phyloP scores from a whole-genome alignment of 495 filamentous ascomycete genomes.

The Massariosphaeria phaeospora region DNA sequence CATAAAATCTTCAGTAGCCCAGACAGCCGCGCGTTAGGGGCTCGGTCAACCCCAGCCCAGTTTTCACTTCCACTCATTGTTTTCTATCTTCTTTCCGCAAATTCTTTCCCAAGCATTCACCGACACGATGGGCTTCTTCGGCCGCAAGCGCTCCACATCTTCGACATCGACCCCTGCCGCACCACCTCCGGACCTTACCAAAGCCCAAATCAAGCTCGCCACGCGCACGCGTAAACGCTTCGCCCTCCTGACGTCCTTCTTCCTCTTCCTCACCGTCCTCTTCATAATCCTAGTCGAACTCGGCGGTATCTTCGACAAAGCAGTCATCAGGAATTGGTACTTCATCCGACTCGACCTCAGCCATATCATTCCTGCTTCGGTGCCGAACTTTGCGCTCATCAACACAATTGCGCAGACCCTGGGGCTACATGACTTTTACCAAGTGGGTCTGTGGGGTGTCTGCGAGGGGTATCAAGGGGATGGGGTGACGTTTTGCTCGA shows the following conservation, averaged over 20 bases:
- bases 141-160: not conserved
- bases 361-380: conserved; percentile 70
- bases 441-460: conserved; percentile 84
- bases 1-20: conserved; percentile 13
- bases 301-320: conserved; percentile 58
- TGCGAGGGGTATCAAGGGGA: conserved; percentile 74
- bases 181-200: conserved; percentile 26
- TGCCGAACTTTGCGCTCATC: conserved; percentile 71
- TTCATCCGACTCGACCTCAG: conserved; percentile 80
- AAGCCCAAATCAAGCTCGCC: conserved; percentile 46
- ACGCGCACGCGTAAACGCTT: conserved; percentile 53
- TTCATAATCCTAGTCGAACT: conserved; percentile 76
- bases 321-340: conserved; percentile 63
- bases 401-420: conserved; percentile 85
- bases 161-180: conserved; percentile 9
- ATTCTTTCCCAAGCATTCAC: no score
- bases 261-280: conserved; percentile 67
- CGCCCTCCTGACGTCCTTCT: conserved; percentile 57
- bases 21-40: conserved; percentile 8
- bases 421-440: conserved; percentile 90
- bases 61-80: conserved; percentile 1
- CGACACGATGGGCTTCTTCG: conserved; percentile 12
- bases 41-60: not conserved
- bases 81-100: not conserved
- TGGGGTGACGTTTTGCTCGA: conserved; percentile 70